Evolutionary conservation across 78 protist species (phyloP).

Genomic region (Dictyostelium citrinum): DNA sequence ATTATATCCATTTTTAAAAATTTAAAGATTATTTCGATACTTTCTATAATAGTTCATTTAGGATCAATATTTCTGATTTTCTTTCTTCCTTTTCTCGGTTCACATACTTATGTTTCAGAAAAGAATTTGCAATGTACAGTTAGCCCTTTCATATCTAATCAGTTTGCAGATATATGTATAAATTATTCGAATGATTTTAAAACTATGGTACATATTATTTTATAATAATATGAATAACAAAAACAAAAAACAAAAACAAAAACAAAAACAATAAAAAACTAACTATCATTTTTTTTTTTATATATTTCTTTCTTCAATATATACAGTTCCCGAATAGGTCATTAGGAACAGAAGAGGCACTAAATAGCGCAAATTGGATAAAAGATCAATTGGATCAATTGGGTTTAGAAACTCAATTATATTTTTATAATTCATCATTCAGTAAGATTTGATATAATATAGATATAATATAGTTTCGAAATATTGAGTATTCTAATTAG

Average conservation of each 20-base stretch:
- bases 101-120: slow-evolving; percentile 64
- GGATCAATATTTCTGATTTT: slow-evolving; percentile 17
- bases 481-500: no score
- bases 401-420: slow-evolving; percentile 43
- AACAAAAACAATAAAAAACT: no score
- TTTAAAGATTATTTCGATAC: neutral
- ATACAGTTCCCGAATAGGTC: slow-evolving; percentile 41
- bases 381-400: neutral
- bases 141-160: slow-evolving; percentile 35
- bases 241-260: no score
- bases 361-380: slow-evolving; percentile 58
- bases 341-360: slow-evolving; percentile 1
- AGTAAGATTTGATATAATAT: neutral
- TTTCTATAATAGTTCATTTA: slow-evolving; percentile 40
- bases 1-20: slow-evolving; percentile 19
- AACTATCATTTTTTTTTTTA: neutral
- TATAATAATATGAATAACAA: no score
- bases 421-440: slow-evolving; percentile 26
- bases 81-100: slow-evolving; percentile 24
- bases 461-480: neutral
- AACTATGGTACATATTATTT: neutral
- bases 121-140: slow-evolving; percentile 73
- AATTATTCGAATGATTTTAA: slow-evolving; percentile 9
- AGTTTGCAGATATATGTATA: slow-evolving; percentile 7
- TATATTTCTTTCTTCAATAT: neutral